These are phyloP conservation scores for Salix udensis DNA, from an alignment of 345 rosid genomes.

Conservation along the genomic window DNA sequence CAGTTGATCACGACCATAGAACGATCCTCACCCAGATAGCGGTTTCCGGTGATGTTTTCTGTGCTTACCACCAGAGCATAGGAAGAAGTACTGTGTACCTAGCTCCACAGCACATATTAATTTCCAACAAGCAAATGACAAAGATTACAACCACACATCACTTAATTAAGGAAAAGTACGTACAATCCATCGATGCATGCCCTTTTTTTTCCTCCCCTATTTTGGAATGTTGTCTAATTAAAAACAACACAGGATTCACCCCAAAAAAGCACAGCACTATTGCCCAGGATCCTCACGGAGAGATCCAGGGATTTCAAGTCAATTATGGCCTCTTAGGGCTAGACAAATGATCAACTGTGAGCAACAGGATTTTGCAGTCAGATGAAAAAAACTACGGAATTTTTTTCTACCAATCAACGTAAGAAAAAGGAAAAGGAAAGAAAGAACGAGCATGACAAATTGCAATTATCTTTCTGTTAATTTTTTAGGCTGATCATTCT, in stretches of 20 bases:
- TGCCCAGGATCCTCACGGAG: neutral
- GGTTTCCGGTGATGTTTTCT: constrained; percentile 47
- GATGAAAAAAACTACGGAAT: neutral
- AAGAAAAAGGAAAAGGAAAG: too few species aligned
- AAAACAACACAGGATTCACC: neutral
- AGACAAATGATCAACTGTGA: neutral
- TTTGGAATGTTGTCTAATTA: neutral
- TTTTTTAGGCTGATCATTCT: neutral
- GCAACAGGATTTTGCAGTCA: neutral
- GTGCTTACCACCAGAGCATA: constrained; percentile 61
- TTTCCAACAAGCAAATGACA: too few species aligned
- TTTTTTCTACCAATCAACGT: neutral
- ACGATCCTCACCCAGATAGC: constrained; percentile 48
- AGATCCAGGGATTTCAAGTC: neutral
- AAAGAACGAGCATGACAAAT: neutral
- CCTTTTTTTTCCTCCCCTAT: too few species aligned
- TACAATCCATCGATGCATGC: too few species aligned
- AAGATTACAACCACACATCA: too few species aligned
- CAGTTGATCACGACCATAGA: constrained; percentile 60
- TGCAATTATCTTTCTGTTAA: neutral
- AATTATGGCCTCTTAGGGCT: neutral
- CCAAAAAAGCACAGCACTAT: neutral
- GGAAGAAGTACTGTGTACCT: constrained; percentile 44
- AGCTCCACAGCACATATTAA: neutral
- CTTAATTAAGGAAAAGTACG: too few species aligned